Evolutionary conservation across 441 rosid genomes (phyloP), one percentile per base, ranked within the genome.

Genomic region (Populus hybrid): DNA sequence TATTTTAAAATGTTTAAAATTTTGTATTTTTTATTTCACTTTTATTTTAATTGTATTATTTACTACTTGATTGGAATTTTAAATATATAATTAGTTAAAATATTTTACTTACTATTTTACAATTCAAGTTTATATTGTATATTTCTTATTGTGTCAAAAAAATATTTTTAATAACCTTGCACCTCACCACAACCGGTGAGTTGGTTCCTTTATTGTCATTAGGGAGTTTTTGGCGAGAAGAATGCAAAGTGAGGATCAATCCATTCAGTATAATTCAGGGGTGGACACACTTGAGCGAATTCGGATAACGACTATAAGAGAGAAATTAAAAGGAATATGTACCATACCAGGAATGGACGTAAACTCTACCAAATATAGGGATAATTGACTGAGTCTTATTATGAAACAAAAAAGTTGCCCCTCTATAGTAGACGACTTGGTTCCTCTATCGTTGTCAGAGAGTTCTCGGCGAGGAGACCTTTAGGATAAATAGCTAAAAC

Each of bases 321-420:
- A 59, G 3, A 57, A 57, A 59, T 57, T 20, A 46, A 57, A 73
- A 28, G 34, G 34, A 61, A 73, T 20, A 21, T 53, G 3, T 57
- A 73, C 2, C 46, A 26, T 26, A 73, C 30, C 14, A 18, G 18
- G 42, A 26, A 57, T 59, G 46, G 28, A 30, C 6, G 1, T 73
- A 73, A 73, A 73, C 67, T 57, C 16, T 73, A 73, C 68, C 16
- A 12, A 53, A 24, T 38, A 12, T 53, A 53, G 5, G 75, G 67
- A 72, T 72, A 53, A 53, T 53, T 23, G 10, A 28, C 36, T 24
- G 28, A 8, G 66, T 26, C 75, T 72, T 72, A 34, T 34, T 6
- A 34, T 46, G 24, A 72, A 72, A 50, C 5, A 10, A 53, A 72
- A 72, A 72, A 18, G 21, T 8, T 0, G 16, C 20, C 7, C 35